Conservation (phyloP, 83 land plant species). For the Diphasiastrum complanatum region DNA sequence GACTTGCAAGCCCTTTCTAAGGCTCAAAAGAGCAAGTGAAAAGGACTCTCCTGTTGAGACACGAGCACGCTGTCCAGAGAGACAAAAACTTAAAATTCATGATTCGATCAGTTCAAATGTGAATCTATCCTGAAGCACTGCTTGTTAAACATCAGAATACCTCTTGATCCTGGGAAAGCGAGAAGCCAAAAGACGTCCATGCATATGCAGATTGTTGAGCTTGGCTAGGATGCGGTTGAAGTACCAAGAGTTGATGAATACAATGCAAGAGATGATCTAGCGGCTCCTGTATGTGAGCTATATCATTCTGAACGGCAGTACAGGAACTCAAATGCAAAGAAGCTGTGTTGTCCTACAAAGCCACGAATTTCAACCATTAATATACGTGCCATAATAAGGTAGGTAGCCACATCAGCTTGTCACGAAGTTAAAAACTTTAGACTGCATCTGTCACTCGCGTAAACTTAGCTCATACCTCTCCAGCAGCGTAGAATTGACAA, state of each 20-base stretch:
- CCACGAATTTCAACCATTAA: neutral
- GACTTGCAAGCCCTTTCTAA: slow-evolving; percentile 39
- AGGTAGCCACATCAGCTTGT: too few species aligned
- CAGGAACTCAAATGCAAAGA: slow-evolving; percentile 43
- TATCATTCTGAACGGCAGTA: slow-evolving; percentile 44
- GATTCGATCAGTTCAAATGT: neutral
- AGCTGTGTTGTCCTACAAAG: slow-evolving; percentile 45
- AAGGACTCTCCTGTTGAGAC: slow-evolving; percentile 40
- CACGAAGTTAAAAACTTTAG: too few species aligned
- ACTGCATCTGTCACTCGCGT: too few species aligned
- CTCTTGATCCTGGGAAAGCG: slow-evolving; percentile 81
- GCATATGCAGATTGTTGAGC: slow-evolving; percentile 31
- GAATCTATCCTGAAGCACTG: too few species aligned
- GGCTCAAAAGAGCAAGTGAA: slow-evolving; percentile 46
- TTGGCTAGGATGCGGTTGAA: slow-evolving; percentile 46
- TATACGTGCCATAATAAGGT: too few species aligned
- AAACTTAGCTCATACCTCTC: too few species aligned
- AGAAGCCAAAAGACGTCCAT: slow-evolving; percentile 58
- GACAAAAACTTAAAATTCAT: neutral
- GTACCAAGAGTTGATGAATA: slow-evolving; percentile 58
- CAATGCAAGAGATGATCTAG: slow-evolving; percentile 67
- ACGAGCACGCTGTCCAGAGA: slow-evolving; percentile 37
- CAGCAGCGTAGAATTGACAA: slow-evolving; percentile 37
- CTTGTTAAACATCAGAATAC: too few species aligned
- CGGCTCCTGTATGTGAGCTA: slow-evolving; percentile 56